Percentiles rank a stretch among this genome's conserved stretches.
These are phyloP conservation scores for Bothriochloa decipiens DNA, from an alignment of 176 grass and related monocot genomes.

Conservation along the genomic window DNA sequence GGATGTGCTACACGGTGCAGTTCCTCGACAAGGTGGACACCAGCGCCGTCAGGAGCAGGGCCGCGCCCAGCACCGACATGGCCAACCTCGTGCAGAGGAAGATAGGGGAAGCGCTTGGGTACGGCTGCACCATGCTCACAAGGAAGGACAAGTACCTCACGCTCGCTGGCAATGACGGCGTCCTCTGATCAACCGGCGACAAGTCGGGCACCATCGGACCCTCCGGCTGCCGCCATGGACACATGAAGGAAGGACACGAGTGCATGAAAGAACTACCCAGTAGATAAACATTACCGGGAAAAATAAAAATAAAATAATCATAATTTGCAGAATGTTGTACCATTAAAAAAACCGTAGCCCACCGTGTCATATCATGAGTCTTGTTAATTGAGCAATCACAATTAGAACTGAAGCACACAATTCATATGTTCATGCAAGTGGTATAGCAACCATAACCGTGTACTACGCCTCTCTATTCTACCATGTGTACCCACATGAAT, in stretches of 20 bases:
- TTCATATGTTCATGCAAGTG: too few relatives aligned
- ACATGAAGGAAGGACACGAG: neutral
- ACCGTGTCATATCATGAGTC: too few relatives aligned
- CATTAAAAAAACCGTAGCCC: too few relatives aligned
- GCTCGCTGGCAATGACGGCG: conserved; percentile 75
- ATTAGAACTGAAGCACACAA: too few relatives aligned
- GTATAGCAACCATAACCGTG: too few relatives aligned
- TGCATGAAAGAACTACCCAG: neutral
- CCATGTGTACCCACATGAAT: too few relatives aligned
- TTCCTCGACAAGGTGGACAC: conserved; percentile 59
- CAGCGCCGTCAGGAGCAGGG: neutral
- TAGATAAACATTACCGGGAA: neutral
- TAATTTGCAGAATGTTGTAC: too few relatives aligned
- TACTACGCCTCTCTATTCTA: too few relatives aligned
- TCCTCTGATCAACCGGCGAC: neutral
- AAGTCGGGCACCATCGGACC: neutral
- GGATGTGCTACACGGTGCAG: conserved; percentile 60
- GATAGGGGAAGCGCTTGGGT: conserved; percentile 70
- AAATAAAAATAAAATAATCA: too few relatives aligned
- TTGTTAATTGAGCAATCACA: too few relatives aligned
- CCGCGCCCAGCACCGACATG: conserved; percentile 36
- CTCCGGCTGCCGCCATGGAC: accelerated
- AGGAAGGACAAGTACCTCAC: conserved; percentile 87
- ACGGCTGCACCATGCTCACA: conserved; percentile 67
- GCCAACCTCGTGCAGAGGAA: conserved; percentile 67